phyloP scores from a whole-genome alignment of 306 rosid species.

The Pyrus bretschneideri region DNA sequence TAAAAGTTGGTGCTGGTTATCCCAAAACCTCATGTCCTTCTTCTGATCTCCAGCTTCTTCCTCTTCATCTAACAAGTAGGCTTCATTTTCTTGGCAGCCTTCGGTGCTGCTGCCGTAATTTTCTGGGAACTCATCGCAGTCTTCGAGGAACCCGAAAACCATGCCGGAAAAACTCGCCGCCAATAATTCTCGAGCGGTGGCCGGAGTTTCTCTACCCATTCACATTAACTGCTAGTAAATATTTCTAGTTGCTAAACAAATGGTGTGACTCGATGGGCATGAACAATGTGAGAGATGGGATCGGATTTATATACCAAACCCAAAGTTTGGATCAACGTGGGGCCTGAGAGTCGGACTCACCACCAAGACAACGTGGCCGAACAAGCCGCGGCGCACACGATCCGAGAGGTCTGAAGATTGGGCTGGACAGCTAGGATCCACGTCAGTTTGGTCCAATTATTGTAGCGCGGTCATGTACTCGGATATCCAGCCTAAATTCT shows the following conservation, averaged over 20 bases:
- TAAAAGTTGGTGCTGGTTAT: slow-evolving; percentile 54
- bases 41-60: slow-evolving; percentile 24
- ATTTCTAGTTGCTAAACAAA: not conserved
- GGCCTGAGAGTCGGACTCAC: slow-evolving; percentile 19
- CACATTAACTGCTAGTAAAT: not conserved
- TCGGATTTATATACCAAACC: slow-evolving; percentile 3
- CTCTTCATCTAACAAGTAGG: slow-evolving; percentile 24
- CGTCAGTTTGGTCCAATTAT: slow-evolving; percentile 54
- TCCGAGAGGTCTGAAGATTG: not conserved
- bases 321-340: not conserved
- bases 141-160: slow-evolving; percentile 54
- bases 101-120: slow-evolving; percentile 26
- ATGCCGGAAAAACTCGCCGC: slow-evolving; percentile 33
- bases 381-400: slow-evolving; percentile 50
- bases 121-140: slow-evolving; percentile 14
- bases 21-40: slow-evolving; percentile 52
- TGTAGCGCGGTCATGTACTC: slow-evolving; percentile 37
- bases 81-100: slow-evolving; percentile 5
- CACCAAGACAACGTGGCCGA: not conserved
- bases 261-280: not conserved
- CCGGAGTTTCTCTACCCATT: slow-evolving; percentile 1
- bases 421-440: slow-evolving; percentile 66
- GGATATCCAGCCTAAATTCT: slow-evolving; percentile 23
- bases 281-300: not conserved
- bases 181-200: not conserved